phyloP scores from a whole-genome alignment of 2,329 filamentous ascomycete species.

The Aspergillus glaucus region DNA sequence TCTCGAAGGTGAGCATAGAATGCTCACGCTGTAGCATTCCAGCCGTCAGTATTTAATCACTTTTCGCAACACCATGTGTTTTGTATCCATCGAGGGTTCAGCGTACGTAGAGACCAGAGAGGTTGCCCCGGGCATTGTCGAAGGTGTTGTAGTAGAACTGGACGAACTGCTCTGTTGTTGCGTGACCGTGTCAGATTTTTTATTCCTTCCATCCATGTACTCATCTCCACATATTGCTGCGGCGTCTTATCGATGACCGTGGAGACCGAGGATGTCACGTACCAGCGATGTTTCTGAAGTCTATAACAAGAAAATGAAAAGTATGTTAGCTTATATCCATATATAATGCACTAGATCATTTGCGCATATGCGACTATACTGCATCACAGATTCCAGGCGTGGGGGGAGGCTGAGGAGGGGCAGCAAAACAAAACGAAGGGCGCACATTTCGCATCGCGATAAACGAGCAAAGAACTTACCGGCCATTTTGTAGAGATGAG shows the following conservation, averaged over 20 bases:
- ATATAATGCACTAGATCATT: neutral
- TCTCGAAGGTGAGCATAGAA: slow-evolving; percentile 95
- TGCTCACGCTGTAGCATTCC: slow-evolving; percentile 56
- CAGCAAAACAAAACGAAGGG: neutral
- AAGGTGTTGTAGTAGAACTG: slow-evolving; percentile 87
- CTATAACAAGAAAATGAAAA: slow-evolving; percentile 14
- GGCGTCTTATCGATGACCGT: neutral
- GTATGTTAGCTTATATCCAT: slow-evolving; percentile 8
- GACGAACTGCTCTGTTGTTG: slow-evolving; percentile 70
- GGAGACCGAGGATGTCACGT: slow-evolving; percentile 16
- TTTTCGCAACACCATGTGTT: neutral
- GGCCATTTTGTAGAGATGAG: slow-evolving; percentile 25
- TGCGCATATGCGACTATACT: slow-evolving; percentile 1
- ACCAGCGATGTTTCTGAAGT: slow-evolving; percentile 36
- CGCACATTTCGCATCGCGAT: neutral
- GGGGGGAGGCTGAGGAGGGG: neutral
- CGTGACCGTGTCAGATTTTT: slow-evolving; percentile 13
- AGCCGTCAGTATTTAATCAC: slow-evolving; percentile 6
- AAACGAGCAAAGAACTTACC: slow-evolving; percentile 19
- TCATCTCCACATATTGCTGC: neutral
- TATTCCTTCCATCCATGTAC: neutral
- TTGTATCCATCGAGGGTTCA: neutral
- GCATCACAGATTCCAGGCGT: neutral
- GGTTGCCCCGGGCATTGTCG: slow-evolving; percentile 60
- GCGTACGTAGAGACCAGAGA: slow-evolving; percentile 75